Evolutionary conservation across 768 basidiomycete genomes (phyloP), one percentile per base, ranked within the genome.

Genomic region (Psilocybe tampanensis): DNA sequence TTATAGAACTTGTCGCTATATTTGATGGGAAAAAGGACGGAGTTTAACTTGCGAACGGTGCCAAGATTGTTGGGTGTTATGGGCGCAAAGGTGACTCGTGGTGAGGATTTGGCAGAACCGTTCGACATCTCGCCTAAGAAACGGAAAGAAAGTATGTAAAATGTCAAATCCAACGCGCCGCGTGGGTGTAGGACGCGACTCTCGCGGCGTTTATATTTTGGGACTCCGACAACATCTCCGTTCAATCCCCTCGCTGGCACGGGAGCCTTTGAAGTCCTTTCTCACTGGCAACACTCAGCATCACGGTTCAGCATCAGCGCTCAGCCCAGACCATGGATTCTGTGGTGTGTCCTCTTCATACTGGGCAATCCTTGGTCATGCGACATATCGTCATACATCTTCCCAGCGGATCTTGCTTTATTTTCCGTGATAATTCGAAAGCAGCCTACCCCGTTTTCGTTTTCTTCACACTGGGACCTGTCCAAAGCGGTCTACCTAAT

Each of bases 1-100:
- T 82, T 74, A 74, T 94, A 96, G 77, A 95, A 95, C 69, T 87
- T 88, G 64, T 92, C 89, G 70, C 88, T 87, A 71, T 95, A 96
- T 65, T 86, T 86, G 69, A 95, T 90, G 23, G 94, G 93, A 70
- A 95, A 94, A 41, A 95, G 81, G 39, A 94, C 90, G 2, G 86
- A 85, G 72, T 88, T 81, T 41, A 82, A 67, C 66, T 83, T 87
- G 57, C 88, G 80, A 52, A 89, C 82, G 1, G 89, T 88, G 50
- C 94, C 94, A 44, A 95, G 74, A 72, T 95, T 96, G 72, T 94
- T 94, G 54, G 80, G 76, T 11, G 88, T 90, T 66, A 93, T 74
- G 47, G 86, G 84, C 49, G 91, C 80, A 72, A 90, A 90, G 18
- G 89, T 83, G 57, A 90, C 74, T 62, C 86, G 85, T 56, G 66